Evolutionary conservation across 345 rosid genomes (phyloP), one percentile per base, ranked within the genome.

Genomic region (Erodium maritimum): DNA sequence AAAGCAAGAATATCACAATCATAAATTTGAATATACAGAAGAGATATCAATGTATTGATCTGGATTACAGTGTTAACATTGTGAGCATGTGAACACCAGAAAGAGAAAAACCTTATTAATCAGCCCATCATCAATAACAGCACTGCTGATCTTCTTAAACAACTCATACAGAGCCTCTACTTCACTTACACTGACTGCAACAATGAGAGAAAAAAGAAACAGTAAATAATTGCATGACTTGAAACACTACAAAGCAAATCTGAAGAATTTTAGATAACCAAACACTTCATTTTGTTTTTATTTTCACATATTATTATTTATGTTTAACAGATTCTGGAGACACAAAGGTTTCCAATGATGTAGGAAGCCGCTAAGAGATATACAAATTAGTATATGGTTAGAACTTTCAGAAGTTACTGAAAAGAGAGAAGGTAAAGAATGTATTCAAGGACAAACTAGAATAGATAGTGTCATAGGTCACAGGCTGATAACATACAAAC

Each of bases 141-240:
- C 99, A 57, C 99, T 94, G 77, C 99, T 90, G 64, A 94, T 94
- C 84, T 90, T 90, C 85, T 94, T 90, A 66, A 94, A 94, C 22
- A 94, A 91, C 74, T 94, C 99, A 66, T 94, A 94, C 19, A 93
- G 87, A 22, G 99, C 99, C 74, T 93, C 99, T 53, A 93, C 85
- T 79, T 93, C 99, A 73, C 99, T 94, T 54, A 90, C 99, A 66
- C 90, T 90, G 67, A 94, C 97, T 94, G 90, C 87, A 76, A 16
- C 55, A 19, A 61, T 45, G 29, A 61, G 37, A 29, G 59, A 5
- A 17, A 29, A 29, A 29, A 3, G 48, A 21, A 65, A 14, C 14
- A 11, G 17, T 13, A 56, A 58, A 60, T 23, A 54, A 54, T 37
- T 24, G n/a, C n/a, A 20, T 56, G 42, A 67, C 45, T 17, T 21